A percentile compares a stretch with the other conserved stretches of the same genome.
Conservation (phyloP, 805 yeast species). For the Metschnikowia matae region DNA sequence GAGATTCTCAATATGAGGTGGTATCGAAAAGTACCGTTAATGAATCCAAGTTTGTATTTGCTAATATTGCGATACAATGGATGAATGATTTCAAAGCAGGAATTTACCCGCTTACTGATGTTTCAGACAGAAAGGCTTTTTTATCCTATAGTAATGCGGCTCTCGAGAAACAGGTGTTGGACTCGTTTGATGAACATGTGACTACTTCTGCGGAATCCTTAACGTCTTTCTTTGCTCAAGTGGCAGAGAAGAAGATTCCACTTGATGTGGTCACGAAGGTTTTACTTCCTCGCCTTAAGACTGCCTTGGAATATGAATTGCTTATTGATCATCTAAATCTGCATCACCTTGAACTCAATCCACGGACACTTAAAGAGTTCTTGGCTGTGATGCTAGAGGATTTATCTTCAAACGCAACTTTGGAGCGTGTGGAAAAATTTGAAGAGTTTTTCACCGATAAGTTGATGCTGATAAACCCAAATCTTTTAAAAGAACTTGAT, state of each 20-base stretch:
- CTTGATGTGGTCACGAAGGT: conserved; percentile 12
- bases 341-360: conserved; percentile 12
- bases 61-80: conserved; percentile 29
- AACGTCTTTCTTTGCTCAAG: conserved; percentile 3
- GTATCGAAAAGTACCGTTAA: conserved; percentile 13
- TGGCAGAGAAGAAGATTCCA: conserved; percentile 2
- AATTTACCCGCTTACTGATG: conserved; percentile 15
- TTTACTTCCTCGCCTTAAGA: conserved; percentile 14
- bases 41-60: conserved; percentile 22
- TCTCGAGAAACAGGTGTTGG: not conserved
- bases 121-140: conserved; percentile 12
- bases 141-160: conserved; percentile 13
- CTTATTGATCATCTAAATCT: conserved; percentile 13
- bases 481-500: conserved; percentile 14
- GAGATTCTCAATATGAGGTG: conserved; percentile 23
- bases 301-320: conserved; percentile 9
- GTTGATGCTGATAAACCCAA: conserved; percentile 14
- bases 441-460: conserved; percentile 6
- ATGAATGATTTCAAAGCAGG: conserved; percentile 23
- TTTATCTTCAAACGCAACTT: conserved; percentile 11
- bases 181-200: conserved; percentile 2
- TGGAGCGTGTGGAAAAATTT: conserved; percentile 12
- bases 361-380: conserved; percentile 12
- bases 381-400: conserved; percentile 13
- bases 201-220: conserved; percentile 2